Conservation (phyloP, 2,329 filamentous ascomycete species). For the Aspergillus uvarum region DNA sequence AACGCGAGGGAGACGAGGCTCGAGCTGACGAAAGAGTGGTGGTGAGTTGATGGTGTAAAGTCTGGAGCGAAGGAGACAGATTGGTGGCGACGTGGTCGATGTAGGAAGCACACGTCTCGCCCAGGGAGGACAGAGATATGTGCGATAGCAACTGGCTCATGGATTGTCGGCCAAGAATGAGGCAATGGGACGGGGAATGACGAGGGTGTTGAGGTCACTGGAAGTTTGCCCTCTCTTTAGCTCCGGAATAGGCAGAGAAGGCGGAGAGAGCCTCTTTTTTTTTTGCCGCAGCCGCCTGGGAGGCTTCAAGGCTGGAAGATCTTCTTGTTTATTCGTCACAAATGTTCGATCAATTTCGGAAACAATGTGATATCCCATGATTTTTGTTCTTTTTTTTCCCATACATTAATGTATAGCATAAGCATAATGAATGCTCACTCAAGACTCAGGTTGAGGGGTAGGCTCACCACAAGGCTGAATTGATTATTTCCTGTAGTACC, state of each 20-base stretch:
- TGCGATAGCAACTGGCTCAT: slow-evolving; percentile 42
- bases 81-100: slow-evolving; percentile 35
- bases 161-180: slow-evolving; percentile 22
- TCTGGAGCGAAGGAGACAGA: slow-evolving; percentile 33
- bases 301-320: background rate
- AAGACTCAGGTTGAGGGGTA: background rate
- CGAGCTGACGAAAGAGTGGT: slow-evolving; percentile 25
- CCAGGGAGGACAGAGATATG: slow-evolving; percentile 39
- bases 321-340: background rate
- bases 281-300: slow-evolving; percentile 6
- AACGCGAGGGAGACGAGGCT: slow-evolving; percentile 23
- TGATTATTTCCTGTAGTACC: background rate
- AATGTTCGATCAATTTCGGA: background rate
- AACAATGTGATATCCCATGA: no score
- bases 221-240: slow-evolving; percentile 11
- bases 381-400: no score
- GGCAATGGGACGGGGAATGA: background rate
- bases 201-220: slow-evolving; percentile 18
- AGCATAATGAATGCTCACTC: background rate
- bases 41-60: slow-evolving; percentile 27
- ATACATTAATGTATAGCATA: no score
- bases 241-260: slow-evolving; percentile 12
- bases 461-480: background rate
- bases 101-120: slow-evolving; percentile 43
- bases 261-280: slow-evolving; percentile 17